Conservation (phyloP, 805 yeast genomes). For the Metschnikowia colocasiae region DNA sequence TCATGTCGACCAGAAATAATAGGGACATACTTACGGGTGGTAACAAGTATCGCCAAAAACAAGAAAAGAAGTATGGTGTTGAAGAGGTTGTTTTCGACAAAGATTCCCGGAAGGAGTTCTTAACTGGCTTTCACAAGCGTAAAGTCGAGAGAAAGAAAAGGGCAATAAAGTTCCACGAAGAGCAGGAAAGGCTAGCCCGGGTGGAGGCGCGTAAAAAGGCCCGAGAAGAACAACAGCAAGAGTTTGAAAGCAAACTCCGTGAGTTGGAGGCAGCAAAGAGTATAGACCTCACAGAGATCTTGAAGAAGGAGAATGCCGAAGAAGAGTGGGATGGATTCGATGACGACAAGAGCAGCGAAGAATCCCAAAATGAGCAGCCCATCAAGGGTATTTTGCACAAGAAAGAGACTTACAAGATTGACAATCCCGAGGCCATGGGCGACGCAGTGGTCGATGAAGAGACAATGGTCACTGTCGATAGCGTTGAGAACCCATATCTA, state of each 20-base stretch:
- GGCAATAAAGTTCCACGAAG: conserved; percentile 72
- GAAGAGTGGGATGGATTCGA: conserved; percentile 44
- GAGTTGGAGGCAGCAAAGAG: conserved; percentile 48
- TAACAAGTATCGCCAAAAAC: conserved; percentile 68
- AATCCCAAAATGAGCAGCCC: conserved; percentile 10
- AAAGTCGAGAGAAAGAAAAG: conserved; percentile 83
- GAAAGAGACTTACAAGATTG: conserved; percentile 32
- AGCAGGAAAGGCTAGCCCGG: conserved; percentile 67
- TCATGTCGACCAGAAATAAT: conserved; percentile 45
- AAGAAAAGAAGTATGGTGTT: conserved; percentile 43
- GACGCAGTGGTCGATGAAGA: conserved; percentile 43
- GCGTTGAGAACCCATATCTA: conserved; percentile 46
- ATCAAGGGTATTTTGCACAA: conserved; percentile 19
- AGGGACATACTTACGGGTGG: conserved; percentile 89
- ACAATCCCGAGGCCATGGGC: conserved; percentile 23
- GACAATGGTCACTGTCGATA: conserved; percentile 55
- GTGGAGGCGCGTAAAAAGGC: conserved; percentile 71
- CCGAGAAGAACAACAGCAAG: conserved; percentile 67
- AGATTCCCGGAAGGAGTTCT: conserved; percentile 71
- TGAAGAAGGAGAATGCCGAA: conserved; percentile 17
- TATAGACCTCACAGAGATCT: conserved; percentile 16
- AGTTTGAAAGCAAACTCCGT: conserved; percentile 59
- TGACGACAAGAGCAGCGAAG: conserved; percentile 14
- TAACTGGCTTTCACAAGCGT: conserved; percentile 95
- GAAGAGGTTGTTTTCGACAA: conserved; percentile 84